Evolutionary conservation across 225 moss, liverwort and hornwort species (phyloP).

Genomic region (Pseudisothecium myosuroides): DNA sequence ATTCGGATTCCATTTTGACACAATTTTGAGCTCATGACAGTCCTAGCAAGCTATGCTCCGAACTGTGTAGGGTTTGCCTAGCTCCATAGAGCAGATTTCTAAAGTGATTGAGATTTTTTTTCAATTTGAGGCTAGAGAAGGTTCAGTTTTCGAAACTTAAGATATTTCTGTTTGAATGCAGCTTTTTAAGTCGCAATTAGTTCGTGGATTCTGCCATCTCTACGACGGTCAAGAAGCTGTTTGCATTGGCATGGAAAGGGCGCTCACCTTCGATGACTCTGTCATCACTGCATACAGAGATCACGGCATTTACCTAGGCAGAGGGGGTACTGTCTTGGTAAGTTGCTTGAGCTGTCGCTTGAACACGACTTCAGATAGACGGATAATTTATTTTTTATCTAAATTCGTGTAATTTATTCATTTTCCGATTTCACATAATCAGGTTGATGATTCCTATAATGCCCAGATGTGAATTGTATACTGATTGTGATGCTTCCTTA

Average conservation of each 20-base stretch:
- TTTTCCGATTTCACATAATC: not conserved
- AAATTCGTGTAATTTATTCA: not conserved
- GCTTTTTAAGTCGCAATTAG: constrained; percentile 86
- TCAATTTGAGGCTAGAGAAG: not conserved
- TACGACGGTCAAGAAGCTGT: constrained; percentile 98
- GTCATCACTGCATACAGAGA: constrained; percentile 89
- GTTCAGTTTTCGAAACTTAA: not conserved
- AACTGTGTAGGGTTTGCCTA: not conserved
- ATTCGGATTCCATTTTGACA: not conserved
- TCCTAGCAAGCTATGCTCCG: not conserved
- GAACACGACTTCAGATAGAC: not conserved
- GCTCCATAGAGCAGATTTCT: too few relatives aligned
- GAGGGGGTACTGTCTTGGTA: constrained; percentile 79
- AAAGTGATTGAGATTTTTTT: not conserved
- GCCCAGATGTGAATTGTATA: not conserved
- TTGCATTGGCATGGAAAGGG: constrained; percentile 80
- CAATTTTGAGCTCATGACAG: not conserved
- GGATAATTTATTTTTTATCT: not conserved
- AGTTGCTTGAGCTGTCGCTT: not conserved
- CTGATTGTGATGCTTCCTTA: not conserved
- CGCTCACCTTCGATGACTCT: constrained; percentile 74
- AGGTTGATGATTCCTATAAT: too few relatives aligned
- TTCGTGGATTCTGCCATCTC: constrained; percentile 93
- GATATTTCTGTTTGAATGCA: constrained; percentile 1
- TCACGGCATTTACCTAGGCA: constrained; percentile 65